Base-by-base conservation (phyloP, 1,284 basidiomycete species). In the Ustilago loliicola region DNA sequence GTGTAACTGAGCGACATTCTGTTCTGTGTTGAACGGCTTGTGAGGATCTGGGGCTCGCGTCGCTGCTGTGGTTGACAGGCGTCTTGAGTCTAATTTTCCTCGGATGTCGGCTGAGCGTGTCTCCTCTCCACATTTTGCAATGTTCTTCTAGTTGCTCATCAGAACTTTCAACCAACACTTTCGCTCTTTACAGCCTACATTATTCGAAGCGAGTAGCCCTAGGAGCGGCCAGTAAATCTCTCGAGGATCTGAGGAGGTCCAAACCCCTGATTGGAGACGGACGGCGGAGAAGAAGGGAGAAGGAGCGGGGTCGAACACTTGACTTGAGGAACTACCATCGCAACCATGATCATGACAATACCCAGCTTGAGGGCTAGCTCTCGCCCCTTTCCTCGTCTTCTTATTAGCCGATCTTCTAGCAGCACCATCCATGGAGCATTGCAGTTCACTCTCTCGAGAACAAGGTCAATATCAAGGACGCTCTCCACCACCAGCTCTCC, bases 51-150 rank as follows among this genome's bases (percentile, higher is more conserved):
- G 17, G 36, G 36, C 3, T 38, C 36, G 36, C 15, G 36, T 38
- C 15, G 10, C 25, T 50, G 27, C 48, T 50, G 23, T 29, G 48
- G 6, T 50, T 50, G 48, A 50, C 48, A 50, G 48, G 48, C 27
- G 10, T 3, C 8, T 21, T 25, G 21, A 23, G 45, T 47, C 7
- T 51, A 19, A 27, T 30, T 21, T 34, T 38, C 11, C 27, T 54
- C 52, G 52, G 52, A 34, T 54, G 32, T 36, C 32, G 52, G 52
- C 21, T 21, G 42, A 36, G n/a, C n/a, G 6, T 21, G 7, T 45
- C 3, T 15, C 8, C 52, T 54, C 52, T 54, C 52, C 21, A 54
- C 52, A 54, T 23, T 54, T 23, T 51, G 11, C 13, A 30, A n/a
- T 21, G 3, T 47, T 17, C 45, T 47, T 47, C 45, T 21, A 21